phyloP scores from a whole-genome alignment of 192 early-diverging fungal species.

The Umbelopsis vinacea region DNA sequence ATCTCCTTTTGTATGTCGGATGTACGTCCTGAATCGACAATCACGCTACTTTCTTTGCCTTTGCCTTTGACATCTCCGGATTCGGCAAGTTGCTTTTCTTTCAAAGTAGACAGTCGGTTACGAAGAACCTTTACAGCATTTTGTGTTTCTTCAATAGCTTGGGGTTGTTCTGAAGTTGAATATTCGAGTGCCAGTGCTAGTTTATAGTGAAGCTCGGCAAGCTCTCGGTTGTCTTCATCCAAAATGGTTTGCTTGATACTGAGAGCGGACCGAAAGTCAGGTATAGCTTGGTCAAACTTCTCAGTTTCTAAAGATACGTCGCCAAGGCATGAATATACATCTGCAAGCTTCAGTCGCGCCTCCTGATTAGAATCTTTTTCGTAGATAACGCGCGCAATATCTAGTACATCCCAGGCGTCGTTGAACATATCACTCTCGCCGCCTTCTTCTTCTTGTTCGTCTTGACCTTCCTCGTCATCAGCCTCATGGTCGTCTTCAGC shows the following conservation, averaged over 20 bases:
- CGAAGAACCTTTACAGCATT: constrained; percentile 60
- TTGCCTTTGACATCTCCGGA: constrained; percentile 43
- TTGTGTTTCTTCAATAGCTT: constrained; percentile 59
- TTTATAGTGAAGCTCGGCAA: constrained; percentile 76
- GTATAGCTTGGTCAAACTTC: constrained; percentile 69
- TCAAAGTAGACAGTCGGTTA: constrained; percentile 49
- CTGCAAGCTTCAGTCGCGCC: constrained; percentile 58
- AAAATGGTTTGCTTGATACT: constrained; percentile 56
- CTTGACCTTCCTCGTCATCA: constrained; percentile 50
- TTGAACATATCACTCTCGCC: constrained; percentile 66
- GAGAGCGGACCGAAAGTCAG: constrained; percentile 61
- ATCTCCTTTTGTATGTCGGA: constrained; percentile 55
- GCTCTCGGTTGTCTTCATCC: constrained; percentile 57
- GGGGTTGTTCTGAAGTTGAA: constrained; percentile 46
- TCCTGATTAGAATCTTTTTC: constrained; percentile 53
- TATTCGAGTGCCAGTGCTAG: constrained; percentile 70
- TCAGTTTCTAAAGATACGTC: constrained; percentile 88
- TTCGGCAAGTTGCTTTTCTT: constrained; percentile 29
- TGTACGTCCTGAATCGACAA: constrained; percentile 31
- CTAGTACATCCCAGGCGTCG: constrained; percentile 84
- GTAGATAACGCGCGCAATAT: constrained; percentile 83
- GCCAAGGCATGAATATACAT: constrained; percentile 77
- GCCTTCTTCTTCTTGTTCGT: constrained; percentile 46
- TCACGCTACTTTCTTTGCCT: constrained; percentile 45
- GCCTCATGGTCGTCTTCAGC: constrained; percentile 51